Percentiles rank a stretch among this genome's conserved stretches.
Evolutionary conservation across 1,139 yeast species (phyloP).

Genomic region (Blastobotrys petasosporus): DNA sequence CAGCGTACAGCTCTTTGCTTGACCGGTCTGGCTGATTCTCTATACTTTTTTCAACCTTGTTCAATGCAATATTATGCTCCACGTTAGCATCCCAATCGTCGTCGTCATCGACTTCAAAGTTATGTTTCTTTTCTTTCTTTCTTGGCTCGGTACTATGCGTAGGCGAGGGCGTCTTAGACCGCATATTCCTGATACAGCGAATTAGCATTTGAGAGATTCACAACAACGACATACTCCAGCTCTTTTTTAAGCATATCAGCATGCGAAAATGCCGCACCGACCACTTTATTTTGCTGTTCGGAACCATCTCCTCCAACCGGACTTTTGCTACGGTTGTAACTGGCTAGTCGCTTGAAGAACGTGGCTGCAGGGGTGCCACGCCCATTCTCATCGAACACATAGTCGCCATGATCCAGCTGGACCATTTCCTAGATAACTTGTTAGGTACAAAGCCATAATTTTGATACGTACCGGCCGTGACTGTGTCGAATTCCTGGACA

Average conservation of each 20-base stretch:
- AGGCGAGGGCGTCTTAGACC: slow-evolving; percentile 7
- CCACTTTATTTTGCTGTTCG: slow-evolving; percentile 25
- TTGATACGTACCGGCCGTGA: slow-evolving; percentile 14
- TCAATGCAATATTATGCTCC: slow-evolving; percentile 45
- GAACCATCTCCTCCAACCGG: slow-evolving; percentile 1
- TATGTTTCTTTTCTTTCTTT: slow-evolving; percentile 17
- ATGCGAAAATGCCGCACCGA: slow-evolving; percentile 42
- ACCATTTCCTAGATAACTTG: slow-evolving; percentile 20
- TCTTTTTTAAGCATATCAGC: slow-evolving; percentile 26
- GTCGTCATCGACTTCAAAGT: slow-evolving; percentile 60
- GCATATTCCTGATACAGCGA: background rate
- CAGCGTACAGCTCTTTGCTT: slow-evolving; percentile 18
- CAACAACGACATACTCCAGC: background rate
- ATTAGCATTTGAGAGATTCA: background rate
- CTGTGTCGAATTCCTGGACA: slow-evolving; percentile 8
- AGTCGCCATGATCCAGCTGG: slow-evolving; percentile 45
- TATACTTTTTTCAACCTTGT: slow-evolving; percentile 29
- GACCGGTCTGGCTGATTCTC: slow-evolving; percentile 20
- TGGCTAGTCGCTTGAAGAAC: slow-evolving; percentile 48
- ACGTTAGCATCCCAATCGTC: slow-evolving; percentile 92
- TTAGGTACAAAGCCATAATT: background rate
- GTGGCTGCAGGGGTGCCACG: slow-evolving; percentile 57
- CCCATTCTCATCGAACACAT: slow-evolving; percentile 61
- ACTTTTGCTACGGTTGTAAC: slow-evolving; percentile 1
- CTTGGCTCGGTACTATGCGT: slow-evolving; percentile 1